Base-by-base conservation (phyloP, 140 eudicot genomes). In the Oenanthe javanica region DNA sequence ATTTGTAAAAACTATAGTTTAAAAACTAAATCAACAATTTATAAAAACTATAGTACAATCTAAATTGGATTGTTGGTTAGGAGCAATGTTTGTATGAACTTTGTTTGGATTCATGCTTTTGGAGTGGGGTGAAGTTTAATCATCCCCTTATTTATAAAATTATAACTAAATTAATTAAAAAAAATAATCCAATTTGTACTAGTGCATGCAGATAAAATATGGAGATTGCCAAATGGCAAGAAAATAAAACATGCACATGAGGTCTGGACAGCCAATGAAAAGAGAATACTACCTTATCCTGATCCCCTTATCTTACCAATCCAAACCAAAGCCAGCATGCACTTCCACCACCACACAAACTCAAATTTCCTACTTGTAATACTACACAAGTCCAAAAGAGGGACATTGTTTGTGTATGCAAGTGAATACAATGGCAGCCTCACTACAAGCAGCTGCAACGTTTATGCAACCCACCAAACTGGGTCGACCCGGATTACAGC, bases 391-490 rank as follows among this genome's bases (percentile, higher is more conserved):
- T 12, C 51, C 42, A 74, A 4, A 13, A 69, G 27, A 79, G 25
- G 27, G 55, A 46, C 19, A 27, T 43, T 13, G 82, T 67, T 84
- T 67, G n/a, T 50, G 79, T 27, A 73, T 74, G 14, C 31, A 42
- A 49, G 71, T 45, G 69, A 77, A 73, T 78, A 88, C 61, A 77
- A 93, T 93, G 98, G 98, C 98, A 57, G 83, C 92, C 81, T 91
- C 96, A 77, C 70, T 91, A 38, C 98, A 93, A 82, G 89, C 98
- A 61, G 96, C 94, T 4, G 92, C 92, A 16, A 92, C 94, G 1
- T 81, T 89, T 74, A 86, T 91, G 96, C 91, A 89, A 64, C 94
- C 96, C n/a, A 74, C 92, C 15, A 91, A 90, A 85, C 55, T 82
- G 51, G 95, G 89, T 81, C 67, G 82, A 72, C 59, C 79, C 84